Percentiles rank a stretch among this genome's conserved stretches.
These are phyloP conservation scores for Fusarium succisae DNA, from an alignment of 2,329 filamentous ascomycete species.

Conservation along the genomic window DNA sequence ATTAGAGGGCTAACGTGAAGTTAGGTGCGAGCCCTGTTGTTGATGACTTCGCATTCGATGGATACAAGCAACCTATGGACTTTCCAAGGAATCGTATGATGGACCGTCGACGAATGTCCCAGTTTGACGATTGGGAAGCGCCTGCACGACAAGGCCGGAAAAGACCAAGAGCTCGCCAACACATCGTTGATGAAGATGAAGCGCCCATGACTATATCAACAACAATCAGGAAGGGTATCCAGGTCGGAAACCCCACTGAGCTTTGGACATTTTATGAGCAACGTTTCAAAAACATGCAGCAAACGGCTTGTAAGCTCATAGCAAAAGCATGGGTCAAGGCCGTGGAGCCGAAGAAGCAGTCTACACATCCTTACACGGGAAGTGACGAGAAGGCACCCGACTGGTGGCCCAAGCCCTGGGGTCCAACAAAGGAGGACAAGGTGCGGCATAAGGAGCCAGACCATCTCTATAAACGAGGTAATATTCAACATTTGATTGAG, in stretches of 20 bases:
- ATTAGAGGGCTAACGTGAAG: slow-evolving; percentile 14
- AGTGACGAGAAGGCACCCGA: slow-evolving; percentile 69
- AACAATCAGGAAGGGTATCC: slow-evolving; percentile 55
- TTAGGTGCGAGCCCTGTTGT: slow-evolving; percentile 48
- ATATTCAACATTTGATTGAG: not conserved
- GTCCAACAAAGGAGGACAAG: slow-evolving; percentile 59
- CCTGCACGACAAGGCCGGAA: slow-evolving; percentile 44
- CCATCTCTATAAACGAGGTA: slow-evolving; percentile 74
- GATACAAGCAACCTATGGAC: slow-evolving; percentile 40
- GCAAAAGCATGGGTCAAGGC: slow-evolving; percentile 80
- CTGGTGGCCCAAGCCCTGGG: slow-evolving; percentile 73
- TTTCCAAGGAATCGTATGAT: slow-evolving; percentile 40
- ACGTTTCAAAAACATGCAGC: slow-evolving; percentile 73
- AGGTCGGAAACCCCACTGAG: slow-evolving; percentile 62
- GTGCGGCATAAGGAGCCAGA: slow-evolving; percentile 79
- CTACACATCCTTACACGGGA: slow-evolving; percentile 76
- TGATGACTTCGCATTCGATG: slow-evolving; percentile 44
- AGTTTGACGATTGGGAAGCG: slow-evolving; percentile 47
- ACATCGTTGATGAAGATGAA: slow-evolving; percentile 53
- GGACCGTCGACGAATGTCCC: slow-evolving; percentile 47
- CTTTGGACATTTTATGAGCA: slow-evolving; percentile 69
- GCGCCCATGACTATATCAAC: slow-evolving; percentile 51
- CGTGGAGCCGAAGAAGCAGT: slow-evolving; percentile 81
- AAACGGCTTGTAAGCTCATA: slow-evolving; percentile 76
- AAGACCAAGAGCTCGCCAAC: slow-evolving; percentile 49